These are phyloP conservation scores for Boletus reticulatus DNA, from an alignment of 768 basidiomycete species.

Conservation along the genomic window DNA sequence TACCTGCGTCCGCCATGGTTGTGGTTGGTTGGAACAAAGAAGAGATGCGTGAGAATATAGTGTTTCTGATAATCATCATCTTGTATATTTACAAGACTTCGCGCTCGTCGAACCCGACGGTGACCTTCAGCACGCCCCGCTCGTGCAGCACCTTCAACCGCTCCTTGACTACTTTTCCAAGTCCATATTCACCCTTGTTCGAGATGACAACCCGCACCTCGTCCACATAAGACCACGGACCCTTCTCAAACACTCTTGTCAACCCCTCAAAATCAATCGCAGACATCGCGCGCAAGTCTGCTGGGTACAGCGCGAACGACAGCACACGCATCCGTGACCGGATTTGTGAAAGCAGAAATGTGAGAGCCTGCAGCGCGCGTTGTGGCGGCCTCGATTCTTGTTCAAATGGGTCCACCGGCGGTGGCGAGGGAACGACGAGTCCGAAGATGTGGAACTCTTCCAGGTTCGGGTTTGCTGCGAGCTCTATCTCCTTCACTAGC, in stretches of 20 bases:
- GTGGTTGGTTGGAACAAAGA: slow-evolving; percentile 1
- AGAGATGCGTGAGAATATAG: slow-evolving; percentile 17
- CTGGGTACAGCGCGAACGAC: slow-evolving; percentile 31
- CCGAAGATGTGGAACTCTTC: slow-evolving; percentile 33
- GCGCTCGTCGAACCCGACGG: slow-evolving; percentile 32
- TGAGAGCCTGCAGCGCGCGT: slow-evolving; percentile 22
- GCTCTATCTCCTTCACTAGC: slow-evolving; percentile 27
- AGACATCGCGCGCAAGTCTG: slow-evolving; percentile 28
- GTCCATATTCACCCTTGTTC: slow-evolving; percentile 28
- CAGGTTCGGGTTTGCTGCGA: slow-evolving; percentile 23
- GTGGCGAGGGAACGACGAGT: slow-evolving; percentile 31
- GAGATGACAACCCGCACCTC: slow-evolving; percentile 30
- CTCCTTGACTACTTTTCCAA: slow-evolving; percentile 26
- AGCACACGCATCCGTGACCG: slow-evolving; percentile 29
- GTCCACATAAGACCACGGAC: slow-evolving; percentile 21
- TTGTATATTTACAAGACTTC: slow-evolving; percentile 21
- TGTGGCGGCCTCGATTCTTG: slow-evolving; percentile 6
- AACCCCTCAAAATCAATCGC: slow-evolving; percentile 32
- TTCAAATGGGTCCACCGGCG: slow-evolving; percentile 22
- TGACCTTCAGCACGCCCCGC: slow-evolving; percentile 28
- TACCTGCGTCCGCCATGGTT: slow-evolving; percentile 61
- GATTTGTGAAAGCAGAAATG: slow-evolving; percentile 26
- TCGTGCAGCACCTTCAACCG: slow-evolving; percentile 18
- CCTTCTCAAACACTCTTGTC: slow-evolving; percentile 19
- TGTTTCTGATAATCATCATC: too few species aligned